These are phyloP conservation scores for Metschnikowia henanensis DNA, from an alignment of 805 yeast genomes.

Conservation along the genomic window DNA sequence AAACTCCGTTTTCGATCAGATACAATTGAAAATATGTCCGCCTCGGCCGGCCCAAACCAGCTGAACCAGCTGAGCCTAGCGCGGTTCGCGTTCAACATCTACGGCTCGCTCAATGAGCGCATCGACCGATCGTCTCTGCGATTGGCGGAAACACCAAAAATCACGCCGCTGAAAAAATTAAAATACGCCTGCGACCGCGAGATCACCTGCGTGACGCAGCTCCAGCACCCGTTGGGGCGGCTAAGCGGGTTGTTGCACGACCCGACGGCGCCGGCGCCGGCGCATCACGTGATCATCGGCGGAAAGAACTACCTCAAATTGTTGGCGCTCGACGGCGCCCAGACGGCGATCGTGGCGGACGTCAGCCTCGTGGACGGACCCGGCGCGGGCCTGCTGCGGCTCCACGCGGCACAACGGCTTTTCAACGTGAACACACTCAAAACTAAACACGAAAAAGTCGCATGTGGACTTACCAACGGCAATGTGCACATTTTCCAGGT, in stretches of 20 bases:
- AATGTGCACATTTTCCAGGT: conserved; percentile 32
- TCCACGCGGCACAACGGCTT: conserved; percentile 22
- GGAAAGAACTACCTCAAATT: conserved; percentile 42
- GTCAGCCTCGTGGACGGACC: conserved; percentile 31
- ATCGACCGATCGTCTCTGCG: conserved; percentile 20
- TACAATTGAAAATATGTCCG: no score
- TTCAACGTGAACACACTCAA: conserved; percentile 42
- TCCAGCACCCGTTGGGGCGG: conserved; percentile 25
- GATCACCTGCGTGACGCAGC: conserved; percentile 24
- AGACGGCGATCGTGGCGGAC: conserved; percentile 33
- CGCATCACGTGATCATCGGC: conserved; percentile 39
- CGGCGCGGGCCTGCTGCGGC: conserved; percentile 13
- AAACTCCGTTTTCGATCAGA: no score
- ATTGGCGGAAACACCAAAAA: conserved; percentile 10
- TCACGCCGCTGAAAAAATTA: conserved; percentile 13
- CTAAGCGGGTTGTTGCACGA: conserved; percentile 9
- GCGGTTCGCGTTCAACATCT: conserved; percentile 59
- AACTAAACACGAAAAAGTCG: conserved; percentile 32
- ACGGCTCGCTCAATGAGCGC: conserved; percentile 41
- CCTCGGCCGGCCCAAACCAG: conserved; percentile 5
- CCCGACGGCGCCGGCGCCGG: conserved; percentile 15
- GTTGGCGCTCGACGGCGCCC: conserved; percentile 32
- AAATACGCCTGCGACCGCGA: conserved; percentile 25
- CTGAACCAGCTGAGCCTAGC: conserved; percentile 36
- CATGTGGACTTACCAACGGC: conserved; percentile 43